A percentile compares a stretch with the other conserved stretches of the same genome.
Evolutionary conservation across 306 rosid genomes (phyloP).

Genomic region (Cucumis hystrix): DNA sequence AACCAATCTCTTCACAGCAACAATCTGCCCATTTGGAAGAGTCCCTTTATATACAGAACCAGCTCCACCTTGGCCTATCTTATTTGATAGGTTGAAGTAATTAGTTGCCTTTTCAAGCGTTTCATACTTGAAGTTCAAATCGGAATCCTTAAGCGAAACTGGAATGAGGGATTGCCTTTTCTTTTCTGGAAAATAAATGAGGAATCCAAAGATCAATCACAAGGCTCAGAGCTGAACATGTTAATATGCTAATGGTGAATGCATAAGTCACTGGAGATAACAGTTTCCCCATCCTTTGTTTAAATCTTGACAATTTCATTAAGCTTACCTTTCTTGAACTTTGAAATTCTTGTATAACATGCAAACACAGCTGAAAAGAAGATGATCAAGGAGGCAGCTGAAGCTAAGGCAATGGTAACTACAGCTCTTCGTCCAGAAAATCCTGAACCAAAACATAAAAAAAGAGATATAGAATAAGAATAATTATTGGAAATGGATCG

Average conservation of each 20-base stretch:
- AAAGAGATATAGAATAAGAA: neutral
- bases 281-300: neutral
- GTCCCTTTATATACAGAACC: constrained; percentile 76
- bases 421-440: constrained; percentile 23
- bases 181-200: constrained; percentile 18
- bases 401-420: constrained; percentile 39
- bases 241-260: neutral
- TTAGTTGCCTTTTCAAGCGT: constrained; percentile 71
- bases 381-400: constrained; percentile 39
- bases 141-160: constrained; percentile 28
- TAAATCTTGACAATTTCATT: neutral
- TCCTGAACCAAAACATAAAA: constrained; percentile 19
- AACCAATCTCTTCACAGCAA: constrained; percentile 81
- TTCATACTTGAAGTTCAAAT: constrained; percentile 61
- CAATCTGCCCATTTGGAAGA: constrained; percentile 39
- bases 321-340: constrained; percentile 26
- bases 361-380: constrained; percentile 40
- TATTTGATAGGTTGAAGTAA: constrained; percentile 48
- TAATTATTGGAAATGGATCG: neutral
- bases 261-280: neutral
- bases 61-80: constrained; percentile 87
- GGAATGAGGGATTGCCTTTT: constrained; percentile 20
- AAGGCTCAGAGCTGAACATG: neutral
- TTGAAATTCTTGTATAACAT: constrained; percentile 27
- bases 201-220: neutral